Base-by-base conservation (phyloP, 2,329 filamentous ascomycete genomes). In the Verticillium klebahnii region DNA sequence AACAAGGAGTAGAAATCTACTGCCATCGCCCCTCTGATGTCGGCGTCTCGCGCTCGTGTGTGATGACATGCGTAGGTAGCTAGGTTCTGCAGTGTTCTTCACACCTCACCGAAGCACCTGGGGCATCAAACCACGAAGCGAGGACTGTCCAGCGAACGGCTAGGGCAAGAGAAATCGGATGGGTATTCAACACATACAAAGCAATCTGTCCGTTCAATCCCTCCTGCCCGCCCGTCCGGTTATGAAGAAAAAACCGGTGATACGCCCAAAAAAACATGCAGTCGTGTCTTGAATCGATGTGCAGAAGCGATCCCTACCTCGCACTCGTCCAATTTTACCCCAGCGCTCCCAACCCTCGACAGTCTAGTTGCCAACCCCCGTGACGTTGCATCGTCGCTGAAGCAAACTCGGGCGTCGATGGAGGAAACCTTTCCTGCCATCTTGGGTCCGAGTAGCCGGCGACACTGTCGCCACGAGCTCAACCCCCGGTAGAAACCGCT, bases 111-210 rank as follows among this genome's bases (percentile, higher is more conserved):
- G 15, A 40, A 11, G 45, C 11, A 25, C 45, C 8, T 8, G 19
- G n/a, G 39, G 19, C 11, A 52, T 25, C 19, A 52, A 12, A 6
- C 17, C 11, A 14, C 11, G 19, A 7, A 52, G n/a, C 12, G 5
- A 25, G 11, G 45, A 52, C 45, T 9, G n/a, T 52, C 45, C 9
- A 14, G 8, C 45, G 6, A 52, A 19, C 19, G n/a, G 34, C 9
- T 8, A 52, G 9, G 45, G n/a, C 45, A 52, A 52, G 45, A 52
- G 45, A 52, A 52, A 52, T 29, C 19, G 19, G 45, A 52, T 56
- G 54, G 54, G 54, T 56, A 56, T 56, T 56, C 54, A 56, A 56
- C 54, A 56, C 54, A 56, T 56, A 56, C 25, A 56, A 56, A 56
- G 31, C 54, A 56, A 56, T 56, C 31, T 34, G 54, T 56, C 54